phyloP scores from a whole-genome alignment of 2,329 filamentous ascomycete genomes.

The Fusarium circinatum region DNA sequence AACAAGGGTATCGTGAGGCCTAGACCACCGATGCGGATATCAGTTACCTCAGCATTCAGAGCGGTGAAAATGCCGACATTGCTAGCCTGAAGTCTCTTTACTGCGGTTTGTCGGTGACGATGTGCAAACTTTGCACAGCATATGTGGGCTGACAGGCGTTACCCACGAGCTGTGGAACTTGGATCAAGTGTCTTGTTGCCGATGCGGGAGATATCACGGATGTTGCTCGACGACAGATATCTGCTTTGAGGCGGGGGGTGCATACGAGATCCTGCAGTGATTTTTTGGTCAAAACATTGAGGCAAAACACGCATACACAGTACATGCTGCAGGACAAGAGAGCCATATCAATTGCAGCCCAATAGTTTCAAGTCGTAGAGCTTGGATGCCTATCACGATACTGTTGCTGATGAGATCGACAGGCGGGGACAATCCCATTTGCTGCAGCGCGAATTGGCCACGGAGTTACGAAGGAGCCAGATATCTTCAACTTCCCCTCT shows the following conservation, averaged over 20 bases:
- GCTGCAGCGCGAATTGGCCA: conserved; percentile 17
- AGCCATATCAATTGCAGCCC: not conserved
- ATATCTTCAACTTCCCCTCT: conserved; percentile 1
- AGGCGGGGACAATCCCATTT: conserved; percentile 25
- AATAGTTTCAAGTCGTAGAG: conserved; percentile 18
- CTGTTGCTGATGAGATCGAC: conserved; percentile 32
- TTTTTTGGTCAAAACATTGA: not conserved
- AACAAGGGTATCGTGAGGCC: conserved; percentile 15
- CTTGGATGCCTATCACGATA: conserved; percentile 12
- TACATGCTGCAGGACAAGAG: not conserved
- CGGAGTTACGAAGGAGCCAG: conserved; percentile 19
- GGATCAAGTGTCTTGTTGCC: conserved; percentile 8
- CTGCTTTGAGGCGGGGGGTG: not conserved
- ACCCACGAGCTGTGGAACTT: conserved; percentile 8
- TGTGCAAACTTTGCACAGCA: conserved; percentile 6
- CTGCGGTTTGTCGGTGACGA: conserved; percentile 47
- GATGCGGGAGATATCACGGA: conserved; percentile 17
- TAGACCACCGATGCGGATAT: conserved; percentile 16
- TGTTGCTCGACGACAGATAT: not conserved
- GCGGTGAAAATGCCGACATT: conserved; percentile 41
- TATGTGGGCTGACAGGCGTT: conserved; percentile 11
- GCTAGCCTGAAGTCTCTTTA: not conserved
- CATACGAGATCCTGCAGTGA: not conserved
- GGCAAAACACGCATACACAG: not conserved
- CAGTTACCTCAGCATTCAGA: conserved; percentile 37